Base-by-base conservation (phyloP, 768 basidiomycete genomes). In the Glaciozyma antarctica region DNA sequence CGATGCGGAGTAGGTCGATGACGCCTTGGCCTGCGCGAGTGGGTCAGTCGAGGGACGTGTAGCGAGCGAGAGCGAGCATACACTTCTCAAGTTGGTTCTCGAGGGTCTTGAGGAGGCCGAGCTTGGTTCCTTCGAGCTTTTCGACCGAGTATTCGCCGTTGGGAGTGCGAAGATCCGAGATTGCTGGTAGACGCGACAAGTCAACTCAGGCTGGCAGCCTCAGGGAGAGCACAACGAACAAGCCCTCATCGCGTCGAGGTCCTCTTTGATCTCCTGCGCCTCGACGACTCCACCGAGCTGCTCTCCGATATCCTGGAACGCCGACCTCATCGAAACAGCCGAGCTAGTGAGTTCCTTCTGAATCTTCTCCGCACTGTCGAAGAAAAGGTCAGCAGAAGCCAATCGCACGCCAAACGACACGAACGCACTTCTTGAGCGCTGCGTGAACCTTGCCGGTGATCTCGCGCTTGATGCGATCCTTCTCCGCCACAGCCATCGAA, bases 41-140 rank as follows among this genome's bases (percentile, higher is more conserved):
- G 19, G 4, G n/a, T 12, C 5, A 19, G 16, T 22, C 19, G 8
- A 41, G 8, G 43, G 17, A 9, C 24, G 32, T 15, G 47, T 7
- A 16, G 10, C 21, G 30, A 56, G 58, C 41, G 15, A 58, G 1
- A 16, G 17, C n/a, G 21, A 49, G 19, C 64, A n/a, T 26, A 62
- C 60, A 48, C 58, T 60, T 59, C 0, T 32, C n/a, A 21, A 64
- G 9, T 38, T 64, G 61, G 16, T 10, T 28, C 12, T 41, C 38
- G 3, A 54, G 41, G 0, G 43, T 17, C 16, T 43, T 22, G 2
- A 63, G 45, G 17, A 62, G n/a, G 19, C 8, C 45, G 28, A 65
- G 12, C 63, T 65, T 68, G 45, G 45, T 44, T 45, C 62, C 44
- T 38, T 65, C 60, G 58, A 51, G 22, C 28, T 45, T 48, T 57